Evolutionary conservation across 202 grass and related monocot genomes (phyloP).

Genomic region (Digitaria exilis): DNA sequence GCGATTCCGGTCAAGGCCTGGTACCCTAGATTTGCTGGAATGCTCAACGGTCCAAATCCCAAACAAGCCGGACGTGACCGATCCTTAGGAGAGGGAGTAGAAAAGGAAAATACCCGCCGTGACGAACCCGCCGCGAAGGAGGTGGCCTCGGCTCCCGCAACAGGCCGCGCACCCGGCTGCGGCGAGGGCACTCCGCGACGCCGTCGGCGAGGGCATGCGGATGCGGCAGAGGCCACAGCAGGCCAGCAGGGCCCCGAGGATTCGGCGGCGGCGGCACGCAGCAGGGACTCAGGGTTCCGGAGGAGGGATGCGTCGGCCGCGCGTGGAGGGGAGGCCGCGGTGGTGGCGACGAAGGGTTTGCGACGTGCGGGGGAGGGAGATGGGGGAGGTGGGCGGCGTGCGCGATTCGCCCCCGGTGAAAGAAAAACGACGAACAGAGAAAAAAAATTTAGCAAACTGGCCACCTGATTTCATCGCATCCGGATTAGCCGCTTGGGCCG

Average conservation of each 20-base stretch:
- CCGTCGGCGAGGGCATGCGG: neutral
- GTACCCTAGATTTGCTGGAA: conserved; percentile 34
- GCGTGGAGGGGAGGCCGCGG: neutral
- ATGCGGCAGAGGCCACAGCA: neutral
- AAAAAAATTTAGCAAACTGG: neutral
- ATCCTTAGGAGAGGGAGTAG: conserved; percentile 15
- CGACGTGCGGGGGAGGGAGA: conserved; percentile 30
- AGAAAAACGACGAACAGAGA: neutral
- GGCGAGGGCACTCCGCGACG: neutral
- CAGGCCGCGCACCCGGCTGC: neutral
- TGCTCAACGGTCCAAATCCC: conserved; percentile 30
- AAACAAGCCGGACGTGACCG: neutral
- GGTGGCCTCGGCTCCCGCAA: neutral
- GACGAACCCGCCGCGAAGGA: conserved; percentile 1
- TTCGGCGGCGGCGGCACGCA: neutral
- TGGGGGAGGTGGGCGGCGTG: conserved; percentile 46
- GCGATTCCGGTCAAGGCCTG: neutral
- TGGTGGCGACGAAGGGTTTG: conserved; percentile 52
- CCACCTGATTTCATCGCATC: conserved; percentile 25
- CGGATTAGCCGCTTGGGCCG: conserved; percentile 18
- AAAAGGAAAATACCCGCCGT: conserved; percentile 26
- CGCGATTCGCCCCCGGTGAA: conserved; percentile 41
- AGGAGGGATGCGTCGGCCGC: neutral
- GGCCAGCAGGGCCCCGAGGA: neutral
- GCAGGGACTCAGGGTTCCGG: neutral